A percentile compares a stretch with the other conserved stretches of the same genome.
phyloP scores from a whole-genome alignment of 306 rosid genomes.

The Cucumis hystrix region DNA sequence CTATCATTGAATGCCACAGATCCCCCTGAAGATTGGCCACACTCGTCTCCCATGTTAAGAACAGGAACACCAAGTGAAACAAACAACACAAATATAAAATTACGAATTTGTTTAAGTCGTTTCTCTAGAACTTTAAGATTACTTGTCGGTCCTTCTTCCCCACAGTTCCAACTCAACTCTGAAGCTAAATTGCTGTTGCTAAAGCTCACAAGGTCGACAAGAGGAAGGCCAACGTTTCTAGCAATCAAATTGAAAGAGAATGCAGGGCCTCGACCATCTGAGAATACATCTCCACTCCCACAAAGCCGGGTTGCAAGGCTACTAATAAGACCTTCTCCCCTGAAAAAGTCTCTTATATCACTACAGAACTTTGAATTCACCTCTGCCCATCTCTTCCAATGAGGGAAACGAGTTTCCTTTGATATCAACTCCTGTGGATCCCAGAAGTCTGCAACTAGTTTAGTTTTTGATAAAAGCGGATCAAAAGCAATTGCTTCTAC shows the following conservation, averaged over 20 bases:
- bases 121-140: slow-evolving; percentile 44
- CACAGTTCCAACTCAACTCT: slow-evolving; percentile 85
- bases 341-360: slow-evolving; percentile 55
- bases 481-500: slow-evolving; percentile 82
- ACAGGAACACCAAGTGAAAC: slow-evolving; percentile 86
- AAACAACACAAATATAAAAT: slow-evolving; percentile 53
- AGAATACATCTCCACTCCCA: slow-evolving; percentile 74
- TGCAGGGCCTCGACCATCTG: slow-evolving; percentile 74
- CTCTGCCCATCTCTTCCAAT: slow-evolving; percentile 99
- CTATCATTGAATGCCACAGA: slow-evolving; percentile 34
- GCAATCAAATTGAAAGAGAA: slow-evolving; percentile 59
- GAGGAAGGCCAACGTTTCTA: slow-evolving; percentile 59
- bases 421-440: slow-evolving; percentile 39
- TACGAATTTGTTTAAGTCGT: slow-evolving; percentile 72
- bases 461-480: slow-evolving; percentile 62
- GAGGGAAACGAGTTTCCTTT: slow-evolving; percentile 56
- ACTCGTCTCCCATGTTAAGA: slow-evolving; percentile 93
- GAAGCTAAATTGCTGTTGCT: slow-evolving; percentile 29
- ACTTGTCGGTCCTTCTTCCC: slow-evolving; percentile 83
- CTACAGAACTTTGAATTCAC: slow-evolving; percentile 46
- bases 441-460: slow-evolving; percentile 73
- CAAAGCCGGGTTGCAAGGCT: slow-evolving; percentile 86
- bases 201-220: slow-evolving; percentile 86
- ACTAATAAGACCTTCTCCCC: slow-evolving; percentile 59
- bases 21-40: slow-evolving; percentile 68